A percentile compares a stretch with the other conserved stretches of the same genome.
Evolutionary conservation across 306 rosid genomes (phyloP).

Genomic region (Dryas drummondii): DNA sequence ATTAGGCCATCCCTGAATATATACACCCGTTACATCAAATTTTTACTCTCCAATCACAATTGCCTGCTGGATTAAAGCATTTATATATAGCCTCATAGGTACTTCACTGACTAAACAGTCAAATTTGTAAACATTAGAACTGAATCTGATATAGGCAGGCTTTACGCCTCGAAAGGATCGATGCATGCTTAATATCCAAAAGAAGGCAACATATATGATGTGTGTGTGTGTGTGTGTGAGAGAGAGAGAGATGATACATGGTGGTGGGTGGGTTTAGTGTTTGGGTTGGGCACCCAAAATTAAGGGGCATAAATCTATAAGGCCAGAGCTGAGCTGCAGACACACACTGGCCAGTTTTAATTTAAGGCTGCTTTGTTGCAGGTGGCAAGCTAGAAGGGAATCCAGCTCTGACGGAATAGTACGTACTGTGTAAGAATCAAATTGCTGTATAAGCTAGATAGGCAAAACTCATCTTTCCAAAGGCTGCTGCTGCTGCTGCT

Average conservation of each 20-base stretch:
- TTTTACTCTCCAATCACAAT: too few species aligned
- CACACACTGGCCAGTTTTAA: conserved; percentile 20
- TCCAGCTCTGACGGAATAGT: conserved; percentile 35
- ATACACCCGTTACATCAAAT: too few species aligned
- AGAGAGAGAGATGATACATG: too few species aligned
- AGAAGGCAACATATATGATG: background rate
- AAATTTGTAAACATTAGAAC: background rate
- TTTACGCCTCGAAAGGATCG: background rate
- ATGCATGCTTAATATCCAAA: background rate
- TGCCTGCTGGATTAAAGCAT: too few species aligned
- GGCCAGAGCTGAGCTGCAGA: too few species aligned
- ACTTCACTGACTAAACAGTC: too few species aligned
- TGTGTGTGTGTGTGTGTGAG: too few species aligned
- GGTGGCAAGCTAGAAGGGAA: conserved; percentile 26
- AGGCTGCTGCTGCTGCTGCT: conserved; percentile 26
- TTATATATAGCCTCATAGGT: too few species aligned
- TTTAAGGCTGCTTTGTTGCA: conserved; percentile 26
- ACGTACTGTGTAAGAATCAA: conserved; percentile 44
- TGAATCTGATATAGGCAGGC: background rate
- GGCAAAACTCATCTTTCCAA: conserved; percentile 37
- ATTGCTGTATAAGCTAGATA: conserved; percentile 22
- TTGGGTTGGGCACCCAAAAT: too few species aligned
- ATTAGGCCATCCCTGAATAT: too few species aligned
- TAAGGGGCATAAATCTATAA: too few species aligned
- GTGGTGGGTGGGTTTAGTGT: too few species aligned